These are phyloP conservation scores for Psidium guajava DNA, from an alignment of 345 rosid species.

Conservation along the genomic window DNA sequence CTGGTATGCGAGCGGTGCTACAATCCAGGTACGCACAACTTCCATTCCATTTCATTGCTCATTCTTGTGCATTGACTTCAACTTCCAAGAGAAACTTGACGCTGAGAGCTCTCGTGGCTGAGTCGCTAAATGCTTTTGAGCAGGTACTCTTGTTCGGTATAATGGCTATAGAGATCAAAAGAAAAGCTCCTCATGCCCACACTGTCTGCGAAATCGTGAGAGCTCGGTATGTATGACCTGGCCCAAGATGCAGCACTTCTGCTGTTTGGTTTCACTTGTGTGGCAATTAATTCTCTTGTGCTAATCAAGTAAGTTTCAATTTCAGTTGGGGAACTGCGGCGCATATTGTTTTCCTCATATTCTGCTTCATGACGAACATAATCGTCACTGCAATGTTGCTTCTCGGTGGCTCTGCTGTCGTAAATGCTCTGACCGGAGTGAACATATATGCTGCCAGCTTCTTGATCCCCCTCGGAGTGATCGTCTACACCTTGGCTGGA, in stretches of 20 bases:
- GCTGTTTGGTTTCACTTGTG: neutral
- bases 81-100: neutral
- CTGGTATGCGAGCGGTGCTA: slow-evolving; percentile 97
- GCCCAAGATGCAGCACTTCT: neutral
- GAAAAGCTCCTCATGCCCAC: slow-evolving; percentile 94
- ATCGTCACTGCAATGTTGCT: slow-evolving; percentile 89
- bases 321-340: slow-evolving; percentile 87
- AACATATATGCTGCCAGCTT: slow-evolving; percentile 87
- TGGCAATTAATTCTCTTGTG: neutral
- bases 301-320: neutral
- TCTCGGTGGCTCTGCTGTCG: slow-evolving; percentile 91
- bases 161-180: slow-evolving; percentile 92
- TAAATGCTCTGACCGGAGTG: slow-evolving; percentile 84
- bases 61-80: neutral
- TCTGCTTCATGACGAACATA: slow-evolving; percentile 70
- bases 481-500: slow-evolving; percentile 83
- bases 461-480: slow-evolving; percentile 87
- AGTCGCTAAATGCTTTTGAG: neutral
- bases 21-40: slow-evolving; percentile 53
- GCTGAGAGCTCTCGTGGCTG: neutral
- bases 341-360: slow-evolving; percentile 72
- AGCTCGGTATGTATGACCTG: slow-evolving; percentile 54
- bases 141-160: slow-evolving; percentile 87
- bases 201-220: slow-evolving; percentile 88
- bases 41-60: neutral